A percentile compares a stretch with the other conserved stretches of the same genome.
These are phyloP conservation scores for Alternaria hordeiaustralica DNA, from an alignment of 2,329 filamentous ascomycete genomes.

Conservation along the genomic window DNA sequence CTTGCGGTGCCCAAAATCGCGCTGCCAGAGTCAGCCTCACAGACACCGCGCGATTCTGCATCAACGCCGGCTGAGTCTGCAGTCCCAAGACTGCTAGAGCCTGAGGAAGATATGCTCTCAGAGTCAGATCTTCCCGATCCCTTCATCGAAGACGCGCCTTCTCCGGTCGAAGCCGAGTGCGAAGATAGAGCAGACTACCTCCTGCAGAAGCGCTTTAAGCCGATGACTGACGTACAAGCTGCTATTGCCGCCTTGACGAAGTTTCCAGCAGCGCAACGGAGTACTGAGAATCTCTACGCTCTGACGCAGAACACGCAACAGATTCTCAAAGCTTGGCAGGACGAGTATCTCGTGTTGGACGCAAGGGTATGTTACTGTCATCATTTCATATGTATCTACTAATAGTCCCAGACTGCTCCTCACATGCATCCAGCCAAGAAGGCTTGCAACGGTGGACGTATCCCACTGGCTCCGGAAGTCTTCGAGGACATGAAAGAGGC, in stretches of 20 bases:
- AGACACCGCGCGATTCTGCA: slow-evolving; percentile 34
- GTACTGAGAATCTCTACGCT: slow-evolving; percentile 61
- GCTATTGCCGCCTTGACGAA: slow-evolving; percentile 54
- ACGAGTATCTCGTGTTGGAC: slow-evolving; percentile 65
- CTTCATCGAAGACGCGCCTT: slow-evolving; percentile 38
- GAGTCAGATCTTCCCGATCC: slow-evolving; percentile 48
- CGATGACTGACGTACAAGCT: slow-evolving; percentile 52
- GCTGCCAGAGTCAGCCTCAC: slow-evolving; percentile 26
- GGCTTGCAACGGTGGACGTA: slow-evolving; percentile 56
- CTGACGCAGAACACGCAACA: slow-evolving; percentile 62
- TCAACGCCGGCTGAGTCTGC: slow-evolving; percentile 33
- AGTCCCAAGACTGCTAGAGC: slow-evolving; percentile 32
- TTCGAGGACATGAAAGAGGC: slow-evolving; percentile 68
- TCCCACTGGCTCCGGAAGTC: slow-evolving; percentile 54
- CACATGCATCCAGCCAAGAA: slow-evolving; percentile 60
- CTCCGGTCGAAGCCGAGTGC: slow-evolving; percentile 41
- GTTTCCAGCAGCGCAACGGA: slow-evolving; percentile 50
- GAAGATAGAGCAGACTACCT: slow-evolving; percentile 52
- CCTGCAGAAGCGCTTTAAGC: slow-evolving; percentile 49
- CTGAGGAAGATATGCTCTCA: slow-evolving; percentile 44
- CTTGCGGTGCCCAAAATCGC: slow-evolving; percentile 29
- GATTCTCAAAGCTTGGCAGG: slow-evolving; percentile 63
- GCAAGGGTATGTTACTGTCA: slow-evolving; percentile 39
- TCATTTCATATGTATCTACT: slow-evolving; percentile 26
- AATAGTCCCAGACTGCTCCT: slow-evolving; percentile 52